Evolutionary conservation across 169 alveolate species (phyloP), one percentile per base, ranked within the genome.

Genomic region (Fabrea salina): DNA sequence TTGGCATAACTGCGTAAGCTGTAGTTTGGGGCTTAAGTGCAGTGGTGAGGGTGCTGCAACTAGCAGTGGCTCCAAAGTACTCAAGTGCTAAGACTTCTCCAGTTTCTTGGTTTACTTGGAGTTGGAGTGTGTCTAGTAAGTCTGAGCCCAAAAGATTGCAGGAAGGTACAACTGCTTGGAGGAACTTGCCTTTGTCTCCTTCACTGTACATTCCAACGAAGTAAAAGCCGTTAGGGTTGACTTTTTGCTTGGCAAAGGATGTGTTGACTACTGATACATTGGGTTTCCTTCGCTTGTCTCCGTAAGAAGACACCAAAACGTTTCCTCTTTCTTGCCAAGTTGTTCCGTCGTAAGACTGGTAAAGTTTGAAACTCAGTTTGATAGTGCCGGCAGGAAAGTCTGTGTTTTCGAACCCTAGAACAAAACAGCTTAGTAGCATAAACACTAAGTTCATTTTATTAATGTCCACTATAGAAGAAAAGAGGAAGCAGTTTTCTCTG

Each of bases 221-320:
- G 32, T 70, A 70, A 22, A 27, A 19, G 5, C 66, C 79, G 16
- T 41, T 43, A 25, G 16, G 19, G n/a, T 70, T 37, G 5, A 70
- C 67, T 49, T 70, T 70, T 43, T 43, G 50, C 49, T 70, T 70
- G 11, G 41, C 68, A 49, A 70, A 70, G 27, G 16, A 47, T 6
- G n/a, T 32, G 47, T 70, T 70, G 25, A 47, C 49, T 22, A 70
- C 68, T 22, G 79, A 47, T 7, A 70, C 35, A 7, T 4, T 8
- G 8, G 79, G 79, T n/a, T 50, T 70, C 25, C 79, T 41, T 44
- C 79, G 25, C 39, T 70, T 70, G 30, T 70, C 79, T 6, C 79
- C 79, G 39, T 27, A 37, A 47, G 39, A 27, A 16, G 79, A 22
- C 5, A 70, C 16, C 30, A 22, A 27, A 3, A 70, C 30, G 16